Conservation (phyloP, 1,284 basidiomycete species). For the Mrakiaceae sp. region DNA sequence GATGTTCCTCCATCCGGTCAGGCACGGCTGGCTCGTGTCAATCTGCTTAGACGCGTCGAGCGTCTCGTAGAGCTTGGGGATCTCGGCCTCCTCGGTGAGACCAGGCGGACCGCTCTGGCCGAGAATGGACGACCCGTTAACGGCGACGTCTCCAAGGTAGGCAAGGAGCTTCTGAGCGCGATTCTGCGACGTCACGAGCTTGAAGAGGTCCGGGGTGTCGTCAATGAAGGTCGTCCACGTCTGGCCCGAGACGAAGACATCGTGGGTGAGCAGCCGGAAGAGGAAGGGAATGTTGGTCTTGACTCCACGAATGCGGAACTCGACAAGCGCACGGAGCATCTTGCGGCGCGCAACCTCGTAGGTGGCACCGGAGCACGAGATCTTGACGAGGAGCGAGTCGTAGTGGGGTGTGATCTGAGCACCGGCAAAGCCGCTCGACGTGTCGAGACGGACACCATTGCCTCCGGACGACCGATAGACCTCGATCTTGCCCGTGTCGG, state of each 20-base stretch:
- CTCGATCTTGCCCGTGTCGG: constrained; percentile 98
- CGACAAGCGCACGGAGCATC: constrained; percentile 96
- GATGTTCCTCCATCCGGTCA: constrained; percentile 94
- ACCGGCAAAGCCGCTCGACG: constrained; percentile 94
- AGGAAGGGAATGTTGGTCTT: constrained; percentile 99
- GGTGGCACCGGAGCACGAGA: constrained; percentile 89
- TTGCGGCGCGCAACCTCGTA: constrained; percentile 98
- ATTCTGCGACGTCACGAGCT: constrained; percentile 94
- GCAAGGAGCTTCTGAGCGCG: constrained; percentile 94
- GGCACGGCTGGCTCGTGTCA: constrained; percentile 73
- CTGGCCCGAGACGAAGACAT: constrained; percentile 87
- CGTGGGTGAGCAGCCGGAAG: constrained; percentile 95
- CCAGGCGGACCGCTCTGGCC: constrained; percentile 73
- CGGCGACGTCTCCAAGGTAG: constrained; percentile 92
- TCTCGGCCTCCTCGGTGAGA: constrained; percentile 74
- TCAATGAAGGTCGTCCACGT: constrained; percentile 99
- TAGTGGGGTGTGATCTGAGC: constrained; percentile 99
- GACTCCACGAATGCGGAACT: constrained; percentile 98
- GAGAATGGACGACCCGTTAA: constrained; percentile 94
- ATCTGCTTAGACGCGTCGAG: constrained; percentile 62
- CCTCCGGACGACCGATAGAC: constrained; percentile 98
- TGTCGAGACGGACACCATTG: constrained; percentile 95
- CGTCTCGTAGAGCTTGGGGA: constrained; percentile 69
- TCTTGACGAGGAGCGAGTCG: constrained; percentile 95
- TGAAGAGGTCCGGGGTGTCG: constrained; percentile 97